phyloP scores from a whole-genome alignment of 2,329 filamentous ascomycete species.

The Penicillium sp. region DNA sequence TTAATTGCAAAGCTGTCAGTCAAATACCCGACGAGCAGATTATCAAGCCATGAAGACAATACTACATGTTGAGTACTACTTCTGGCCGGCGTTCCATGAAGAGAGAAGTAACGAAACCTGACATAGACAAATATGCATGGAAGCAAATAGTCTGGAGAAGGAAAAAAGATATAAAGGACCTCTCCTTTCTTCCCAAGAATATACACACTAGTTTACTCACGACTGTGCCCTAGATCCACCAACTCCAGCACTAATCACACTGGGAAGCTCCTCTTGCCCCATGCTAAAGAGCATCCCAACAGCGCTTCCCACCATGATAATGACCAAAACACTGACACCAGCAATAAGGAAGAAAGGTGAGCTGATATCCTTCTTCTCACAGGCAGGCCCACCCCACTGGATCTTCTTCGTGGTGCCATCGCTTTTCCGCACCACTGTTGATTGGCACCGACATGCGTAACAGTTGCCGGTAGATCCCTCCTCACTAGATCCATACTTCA shows the following conservation, averaged over 20 bases:
- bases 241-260: slow-evolving; percentile 94
- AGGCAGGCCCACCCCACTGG: slow-evolving; percentile 78
- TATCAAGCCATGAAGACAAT: not conserved
- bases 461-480: slow-evolving; percentile 51
- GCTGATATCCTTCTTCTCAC: slow-evolving; percentile 88
- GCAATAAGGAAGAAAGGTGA: slow-evolving; percentile 83
- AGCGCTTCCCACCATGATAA: slow-evolving; percentile 63
- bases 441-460: slow-evolving; percentile 72
- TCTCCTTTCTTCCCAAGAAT: not conserved
- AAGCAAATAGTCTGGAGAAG: not conserved
- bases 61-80: not conserved
- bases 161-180: not conserved
- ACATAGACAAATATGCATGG: not conserved
- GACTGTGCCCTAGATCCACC: slow-evolving; percentile 58
- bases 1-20: not conserved
- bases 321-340: slow-evolving; percentile 65
- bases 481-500: slow-evolving; percentile 55
- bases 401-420: slow-evolving; percentile 56
- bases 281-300: slow-evolving; percentile 78
- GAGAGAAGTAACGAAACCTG: not conserved
- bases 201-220: slow-evolving; percentile 18
- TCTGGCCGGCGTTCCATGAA: not conserved
- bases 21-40: not conserved
- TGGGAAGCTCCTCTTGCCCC: slow-evolving; percentile 81
- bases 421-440: slow-evolving; percentile 50